Evolutionary conservation across 1,284 basidiomycete genomes (phyloP), one percentile per base, ranked within the genome.

Genomic region (Pseudozyma hubeiensis): DNA sequence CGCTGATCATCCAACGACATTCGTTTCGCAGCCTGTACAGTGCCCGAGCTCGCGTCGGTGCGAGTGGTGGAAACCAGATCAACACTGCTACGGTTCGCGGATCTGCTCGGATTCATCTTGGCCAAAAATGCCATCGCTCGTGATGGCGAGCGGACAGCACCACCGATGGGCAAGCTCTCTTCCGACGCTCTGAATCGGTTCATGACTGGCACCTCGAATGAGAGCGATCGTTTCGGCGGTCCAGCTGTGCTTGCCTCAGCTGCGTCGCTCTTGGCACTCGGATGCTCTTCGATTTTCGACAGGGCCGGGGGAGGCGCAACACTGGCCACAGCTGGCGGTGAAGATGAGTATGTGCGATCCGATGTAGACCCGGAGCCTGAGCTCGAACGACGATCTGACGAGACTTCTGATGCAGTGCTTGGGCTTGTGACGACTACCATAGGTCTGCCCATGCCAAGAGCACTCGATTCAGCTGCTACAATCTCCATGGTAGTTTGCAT

Each of bases 341-440:
- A 55, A 1, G 60, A 56, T 4, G 59, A 60, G n/a, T 45, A 45
- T 9, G 49, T 48, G 0, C 55, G 49, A 46, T 69, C 66, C 11
- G 55, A 54, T 8, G 53, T 58, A 9, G 68, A 61, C 1, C 53
- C 61, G 5, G 68, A 65, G n/a, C 68, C 63, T 5, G 68, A 61
- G 24, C 63, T 71, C 11, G 63, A 71, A 30, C 63, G 53, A 45
- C 56, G 64, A 24, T 61, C 70, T 1, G 70, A 73, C 13, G 70
- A 73, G 13, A 73, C 70, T 16, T 73, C 70, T 2, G 60, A 64
- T 1, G 61, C 70, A 6, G 64, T 73, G 43, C 64, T 67, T 9
- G 70, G 70, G 34, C 70, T 73, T 3, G 70, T 73, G 5, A 73
- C 70, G 7, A 73, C 70, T 2, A 73, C 70, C 64, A 68, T 73